Conservation (phyloP, 345 rosid species). For the Sisymbrium irio region DNA sequence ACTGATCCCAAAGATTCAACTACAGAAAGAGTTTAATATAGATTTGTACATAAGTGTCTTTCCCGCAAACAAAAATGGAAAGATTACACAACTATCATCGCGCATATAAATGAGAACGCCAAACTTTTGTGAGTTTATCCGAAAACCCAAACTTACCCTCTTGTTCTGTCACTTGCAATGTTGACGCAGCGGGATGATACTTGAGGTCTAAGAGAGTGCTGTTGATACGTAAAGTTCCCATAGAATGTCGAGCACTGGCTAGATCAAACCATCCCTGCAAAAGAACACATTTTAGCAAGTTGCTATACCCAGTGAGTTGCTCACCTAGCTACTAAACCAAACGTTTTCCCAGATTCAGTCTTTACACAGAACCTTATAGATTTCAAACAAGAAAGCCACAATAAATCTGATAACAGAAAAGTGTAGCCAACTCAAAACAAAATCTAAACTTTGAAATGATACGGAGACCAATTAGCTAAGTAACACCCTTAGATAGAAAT, state of each 20-base stretch:
- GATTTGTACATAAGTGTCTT: not conserved
- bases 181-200: conserved; percentile 68
- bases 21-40: conserved; percentile 22
- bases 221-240: conserved; percentile 86
- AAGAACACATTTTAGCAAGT: not conserved
- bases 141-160: conserved; percentile 38
- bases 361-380: not conserved
- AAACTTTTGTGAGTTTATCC: not conserved
- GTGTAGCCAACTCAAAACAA: not conserved
- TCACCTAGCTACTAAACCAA: not conserved
- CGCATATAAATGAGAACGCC: not conserved
- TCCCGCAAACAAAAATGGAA: not conserved
- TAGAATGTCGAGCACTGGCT: conserved; percentile 84
- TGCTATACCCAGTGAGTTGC: not conserved
- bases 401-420: not conserved
- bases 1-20: conserved; percentile 43
- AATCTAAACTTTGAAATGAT: not conserved
- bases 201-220: conserved; percentile 72
- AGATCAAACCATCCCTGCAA: conserved; percentile 89
- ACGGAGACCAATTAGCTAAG: not conserved
- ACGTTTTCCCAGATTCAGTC: not conserved
- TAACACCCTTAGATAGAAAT: not conserved
- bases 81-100: not conserved
- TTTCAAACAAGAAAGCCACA: not conserved
- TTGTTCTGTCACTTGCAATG: conserved; percentile 45